phyloP scores from a whole-genome alignment of 306 rosid genomes.

The Fragaria iinumae region DNA sequence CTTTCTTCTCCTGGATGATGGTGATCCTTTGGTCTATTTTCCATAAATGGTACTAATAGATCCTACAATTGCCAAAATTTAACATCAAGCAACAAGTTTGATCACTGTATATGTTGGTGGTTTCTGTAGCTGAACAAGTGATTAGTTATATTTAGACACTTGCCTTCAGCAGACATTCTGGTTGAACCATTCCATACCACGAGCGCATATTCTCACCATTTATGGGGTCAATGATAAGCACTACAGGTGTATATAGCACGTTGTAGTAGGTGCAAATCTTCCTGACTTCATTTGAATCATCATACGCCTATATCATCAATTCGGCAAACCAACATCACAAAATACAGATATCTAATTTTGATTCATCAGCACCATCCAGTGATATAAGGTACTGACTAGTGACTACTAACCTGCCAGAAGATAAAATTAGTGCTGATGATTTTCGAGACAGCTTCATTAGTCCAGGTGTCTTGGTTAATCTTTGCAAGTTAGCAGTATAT shows the following conservation, averaged over 20 bases:
- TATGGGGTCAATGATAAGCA: slow-evolving; percentile 89
- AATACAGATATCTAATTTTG: background rate
- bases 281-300: slow-evolving; percentile 94
- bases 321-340: background rate
- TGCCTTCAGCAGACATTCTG: slow-evolving; percentile 81
- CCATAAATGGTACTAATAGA: background rate
- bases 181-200: slow-evolving; percentile 92
- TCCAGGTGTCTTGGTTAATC: slow-evolving; percentile 99
- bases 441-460: slow-evolving; percentile 96
- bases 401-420: slow-evolving; percentile 4
- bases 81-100: background rate
- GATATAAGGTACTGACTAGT: background rate
- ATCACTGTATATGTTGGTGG: background rate
- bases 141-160: background rate
- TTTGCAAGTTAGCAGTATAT: slow-evolving; percentile 36
- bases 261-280: slow-evolving; percentile 92
- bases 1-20: background rate
- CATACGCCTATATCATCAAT: slow-evolving; percentile 42
- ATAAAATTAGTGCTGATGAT: slow-evolving; percentile 1
- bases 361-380: background rate
- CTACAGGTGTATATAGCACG: slow-evolving; percentile 80
- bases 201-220: slow-evolving; percentile 91
- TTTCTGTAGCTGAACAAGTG: background rate
- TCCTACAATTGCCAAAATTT: background rate
- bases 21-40: background rate